These are phyloP conservation scores for Hypoxylon intermedium DNA, from an alignment of 495 filamentous ascomycete species.

Conservation along the genomic window DNA sequence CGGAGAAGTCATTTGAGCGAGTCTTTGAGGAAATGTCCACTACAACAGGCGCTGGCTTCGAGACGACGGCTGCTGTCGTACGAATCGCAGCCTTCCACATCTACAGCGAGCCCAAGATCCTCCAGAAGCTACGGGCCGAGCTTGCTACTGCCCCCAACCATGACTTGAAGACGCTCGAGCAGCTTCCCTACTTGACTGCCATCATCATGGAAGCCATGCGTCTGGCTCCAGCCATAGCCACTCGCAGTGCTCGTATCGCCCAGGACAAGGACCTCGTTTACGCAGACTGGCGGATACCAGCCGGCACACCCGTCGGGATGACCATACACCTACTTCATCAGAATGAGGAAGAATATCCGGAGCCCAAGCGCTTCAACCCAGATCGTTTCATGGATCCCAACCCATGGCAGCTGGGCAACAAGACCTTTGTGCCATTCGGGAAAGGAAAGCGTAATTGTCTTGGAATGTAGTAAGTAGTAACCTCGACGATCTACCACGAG, in stretches of 20 bases:
- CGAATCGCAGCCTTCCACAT: constrained; percentile 38
- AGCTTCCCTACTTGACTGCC: constrained; percentile 47
- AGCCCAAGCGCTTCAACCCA: constrained; percentile 46
- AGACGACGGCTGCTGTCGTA: constrained; percentile 41
- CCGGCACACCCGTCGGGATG: constrained; percentile 48
- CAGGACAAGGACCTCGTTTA: constrained; percentile 48
- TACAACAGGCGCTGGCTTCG: constrained; percentile 41
- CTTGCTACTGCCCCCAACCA: constrained; percentile 14
- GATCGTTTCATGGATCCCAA: constrained; percentile 49
- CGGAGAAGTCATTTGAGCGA: constrained; percentile 38
- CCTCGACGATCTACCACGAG: neutral
- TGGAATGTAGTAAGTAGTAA: constrained; percentile 31
- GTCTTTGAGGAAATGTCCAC: constrained; percentile 38
- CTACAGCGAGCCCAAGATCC: constrained; percentile 33
- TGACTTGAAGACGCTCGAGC: constrained; percentile 33
- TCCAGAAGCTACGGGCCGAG: constrained; percentile 36
- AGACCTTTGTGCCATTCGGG: constrained; percentile 28
- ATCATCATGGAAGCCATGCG: constrained; percentile 48
- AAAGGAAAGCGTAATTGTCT: constrained; percentile 28
- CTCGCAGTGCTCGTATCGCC: constrained; percentile 47
- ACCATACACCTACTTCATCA: constrained; percentile 40
- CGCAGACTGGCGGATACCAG: constrained; percentile 55
- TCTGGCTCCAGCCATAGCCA: constrained; percentile 42
- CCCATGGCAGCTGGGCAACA: constrained; percentile 7
- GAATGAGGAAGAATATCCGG: constrained; percentile 39